Evolutionary conservation across 2,329 filamentous ascomycete genomes (phyloP).

Genomic region (Colletotrichum cuscutae): DNA sequence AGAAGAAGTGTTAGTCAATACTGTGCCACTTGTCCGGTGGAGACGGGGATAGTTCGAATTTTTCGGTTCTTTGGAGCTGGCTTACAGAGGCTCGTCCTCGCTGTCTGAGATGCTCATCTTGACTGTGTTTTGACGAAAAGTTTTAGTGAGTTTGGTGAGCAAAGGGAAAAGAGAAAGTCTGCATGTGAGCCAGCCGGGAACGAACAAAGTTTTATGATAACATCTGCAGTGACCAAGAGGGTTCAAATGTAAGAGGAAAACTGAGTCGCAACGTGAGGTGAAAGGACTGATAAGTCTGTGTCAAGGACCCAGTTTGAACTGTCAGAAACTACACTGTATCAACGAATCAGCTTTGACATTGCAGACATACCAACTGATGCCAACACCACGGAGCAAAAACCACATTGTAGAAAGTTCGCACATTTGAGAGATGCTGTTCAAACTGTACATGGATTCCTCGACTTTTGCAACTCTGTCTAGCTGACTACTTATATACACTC

Average conservation of each 20-base stretch:
- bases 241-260: not conserved
- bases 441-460: conserved; percentile 32
- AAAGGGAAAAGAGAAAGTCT: too few relatives aligned
- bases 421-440: not conserved
- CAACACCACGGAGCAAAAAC: not conserved
- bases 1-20: not conserved
- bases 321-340: not conserved
- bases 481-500: conserved; percentile 44
- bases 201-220: not conserved
- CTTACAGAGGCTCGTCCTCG: conserved; percentile 63
- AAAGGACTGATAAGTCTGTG: not conserved
- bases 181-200: not conserved
- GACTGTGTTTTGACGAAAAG: too few relatives aligned
- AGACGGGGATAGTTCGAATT: not conserved
- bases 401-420: not conserved
- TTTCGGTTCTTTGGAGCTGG: not conserved
- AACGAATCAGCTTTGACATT: conserved; percentile 24
- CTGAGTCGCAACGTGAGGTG: conserved; percentile 6
- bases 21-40: not conserved
- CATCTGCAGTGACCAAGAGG: not conserved
- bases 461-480: conserved; percentile 40
- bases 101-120: conserved; percentile 40
- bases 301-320: conserved; percentile 19
- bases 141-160: too few relatives aligned
- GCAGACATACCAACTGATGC: not conserved